Base-by-base conservation (phyloP, 352 stramenopile species). In the Globisporangium ultimum region DNA sequence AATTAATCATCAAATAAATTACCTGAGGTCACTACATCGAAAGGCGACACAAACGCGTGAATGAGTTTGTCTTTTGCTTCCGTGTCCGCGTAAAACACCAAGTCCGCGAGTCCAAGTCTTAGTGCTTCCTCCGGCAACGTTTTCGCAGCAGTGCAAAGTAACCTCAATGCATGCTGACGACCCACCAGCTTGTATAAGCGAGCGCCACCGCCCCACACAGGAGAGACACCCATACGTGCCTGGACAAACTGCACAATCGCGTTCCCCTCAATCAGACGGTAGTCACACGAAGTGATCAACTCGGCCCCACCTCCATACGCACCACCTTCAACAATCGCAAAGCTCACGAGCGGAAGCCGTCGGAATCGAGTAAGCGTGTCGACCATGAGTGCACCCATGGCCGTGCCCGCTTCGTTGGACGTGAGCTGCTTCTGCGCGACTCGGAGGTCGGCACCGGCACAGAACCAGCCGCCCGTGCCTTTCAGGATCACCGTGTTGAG, bases 231-330 rank as follows among this genome's bases (percentile, higher is more conserved):
- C 81, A 97, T 95, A 32, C 72, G 66, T 0, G 73, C 67, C 63
- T 95, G 87, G 10, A 97, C 82, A 54, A 96, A 96, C 58, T 91
- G 85, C 48, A 97, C 88, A 0, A 87, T 71, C 0, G 87, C 80
- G 18, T 74, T 81, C 11, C 57, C 20, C 13, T 74, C 72, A 2
- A 95, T 60, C 13, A 96, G 40, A 0, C 89, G 80, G 46, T 93
- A 96, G 65, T 97, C 87, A 53, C 86, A 96, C 1, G 79, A 74
- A 7, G 85, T 96, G 0, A 74, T 69, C 14, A 97, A 67, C 61
- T 97, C 89, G 0, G 89, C 87, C 9, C 89, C 89, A 12, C 89
- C 89, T 14, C 89, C 87, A 50, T 90, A 88, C 6, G 89, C 89
- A 10, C 80, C 76, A 8, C 89, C 89, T 62, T 96, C 73, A 41